Percentiles rank a stretch among this genome's conserved stretches.
phyloP scores from a whole-genome alignment of 768 basidiomycete genomes.

The Calvatia gigantea region DNA sequence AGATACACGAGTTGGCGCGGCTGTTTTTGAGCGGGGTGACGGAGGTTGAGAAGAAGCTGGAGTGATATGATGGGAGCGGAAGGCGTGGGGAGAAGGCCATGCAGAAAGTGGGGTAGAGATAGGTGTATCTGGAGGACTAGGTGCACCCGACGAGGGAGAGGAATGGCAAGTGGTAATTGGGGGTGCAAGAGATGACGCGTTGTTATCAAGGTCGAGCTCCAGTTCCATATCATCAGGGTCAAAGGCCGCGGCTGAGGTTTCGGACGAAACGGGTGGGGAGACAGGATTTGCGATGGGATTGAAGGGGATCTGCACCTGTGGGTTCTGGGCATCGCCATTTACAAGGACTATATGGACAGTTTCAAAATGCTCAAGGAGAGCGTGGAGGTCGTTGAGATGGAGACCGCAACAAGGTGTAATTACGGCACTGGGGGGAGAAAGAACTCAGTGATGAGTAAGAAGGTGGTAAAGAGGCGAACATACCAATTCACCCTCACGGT shows the following conservation, averaged over 20 bases:
- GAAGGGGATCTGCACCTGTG: conserved; percentile 42
- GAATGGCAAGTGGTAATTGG: conserved; percentile 21
- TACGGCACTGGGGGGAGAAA: conserved; percentile 55
- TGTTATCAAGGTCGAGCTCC: conserved; percentile 54
- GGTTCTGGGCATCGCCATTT: conserved; percentile 29
- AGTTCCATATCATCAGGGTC: conserved; percentile 84
- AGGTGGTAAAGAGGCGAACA: conserved; percentile 24
- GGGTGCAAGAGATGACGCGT: not conserved
- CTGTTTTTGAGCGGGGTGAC: conserved; percentile 47
- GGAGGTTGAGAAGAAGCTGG: conserved; percentile 38
- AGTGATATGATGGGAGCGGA: conserved; percentile 27
- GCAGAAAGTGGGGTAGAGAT: conserved; percentile 46
- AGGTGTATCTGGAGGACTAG: conserved; percentile 48
- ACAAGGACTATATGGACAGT: conserved; percentile 82
- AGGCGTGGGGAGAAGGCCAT: conserved; percentile 34
- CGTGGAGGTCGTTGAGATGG: conserved; percentile 47
- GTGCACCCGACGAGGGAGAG: conserved; percentile 39
- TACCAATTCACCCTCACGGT: conserved; percentile 72
- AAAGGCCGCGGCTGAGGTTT: conserved; percentile 27
- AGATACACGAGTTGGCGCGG: conserved; percentile 28
- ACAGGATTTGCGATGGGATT: conserved; percentile 34
- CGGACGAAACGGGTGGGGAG: conserved; percentile 26
- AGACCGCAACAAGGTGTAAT: conserved; percentile 91
- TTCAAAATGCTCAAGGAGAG: conserved; percentile 90
- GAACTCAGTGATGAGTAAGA: not conserved